These are phyloP conservation scores for Sphaerulina vaccinii DNA, from an alignment of 2,329 filamentous ascomycete genomes.

Conservation along the genomic window DNA sequence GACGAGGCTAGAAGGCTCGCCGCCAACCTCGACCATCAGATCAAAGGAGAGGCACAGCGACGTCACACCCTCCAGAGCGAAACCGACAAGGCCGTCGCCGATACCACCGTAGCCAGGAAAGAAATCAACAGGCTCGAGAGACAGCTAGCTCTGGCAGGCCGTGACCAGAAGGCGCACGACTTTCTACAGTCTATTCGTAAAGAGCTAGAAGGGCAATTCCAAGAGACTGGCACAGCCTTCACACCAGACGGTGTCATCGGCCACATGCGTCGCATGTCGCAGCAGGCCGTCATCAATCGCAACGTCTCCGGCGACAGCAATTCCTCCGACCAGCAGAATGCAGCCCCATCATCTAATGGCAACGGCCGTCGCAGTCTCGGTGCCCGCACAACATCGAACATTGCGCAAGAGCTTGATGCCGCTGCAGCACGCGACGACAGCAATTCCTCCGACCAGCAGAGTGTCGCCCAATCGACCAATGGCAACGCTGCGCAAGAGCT, in stretches of 20 bases:
- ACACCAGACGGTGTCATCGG: slow-evolving; percentile 13
- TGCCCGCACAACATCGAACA: slow-evolving; percentile 1
- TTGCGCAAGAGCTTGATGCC: not conserved
- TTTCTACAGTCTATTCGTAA: slow-evolving; percentile 10
- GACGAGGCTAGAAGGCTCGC: no score
- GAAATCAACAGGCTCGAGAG: not conserved
- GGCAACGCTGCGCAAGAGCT: not conserved
- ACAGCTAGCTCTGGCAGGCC: not conserved
- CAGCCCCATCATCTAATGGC: not conserved
- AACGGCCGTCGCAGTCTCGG: not conserved
- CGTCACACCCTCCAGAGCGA: no score
- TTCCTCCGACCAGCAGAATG: no score
- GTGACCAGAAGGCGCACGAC: not conserved
- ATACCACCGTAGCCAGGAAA: not conserved
- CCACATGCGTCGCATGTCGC: slow-evolving; percentile 12
- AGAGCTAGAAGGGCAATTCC: slow-evolving; percentile 8
- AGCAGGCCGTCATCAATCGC: slow-evolving; percentile 12
- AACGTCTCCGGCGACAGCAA: slow-evolving; percentile 4
- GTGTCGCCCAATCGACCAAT: not conserved
- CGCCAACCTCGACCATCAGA: no score
- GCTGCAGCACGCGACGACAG: not conserved
- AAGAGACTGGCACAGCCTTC: slow-evolving; percentile 10
- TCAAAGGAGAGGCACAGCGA: no score
- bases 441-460: no score
- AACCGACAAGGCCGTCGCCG: not conserved